A percentile compares a stretch with the other conserved stretches of the same genome.
Conservation (phyloP, 352 stramenopile species). For the Globisporangium abappressorium region DNA sequence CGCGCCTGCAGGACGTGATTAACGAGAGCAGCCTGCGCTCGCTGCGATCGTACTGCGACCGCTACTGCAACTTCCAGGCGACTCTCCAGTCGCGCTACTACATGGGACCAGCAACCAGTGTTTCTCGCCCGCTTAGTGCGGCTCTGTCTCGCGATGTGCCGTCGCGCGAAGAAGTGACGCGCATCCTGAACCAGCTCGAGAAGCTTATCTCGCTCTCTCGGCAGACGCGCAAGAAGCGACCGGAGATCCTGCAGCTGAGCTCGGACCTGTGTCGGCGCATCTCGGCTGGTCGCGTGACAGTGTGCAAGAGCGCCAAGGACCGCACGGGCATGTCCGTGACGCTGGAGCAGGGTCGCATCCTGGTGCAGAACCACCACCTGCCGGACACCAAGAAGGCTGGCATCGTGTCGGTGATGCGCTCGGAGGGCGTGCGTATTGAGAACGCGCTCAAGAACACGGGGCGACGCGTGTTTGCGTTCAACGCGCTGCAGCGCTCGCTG, state of each 20-base stretch:
- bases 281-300: constrained; percentile 88
- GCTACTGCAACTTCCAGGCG: constrained; percentile 70
- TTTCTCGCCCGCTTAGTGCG: background rate
- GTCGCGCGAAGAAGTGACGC: constrained; percentile 53
- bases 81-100: constrained; percentile 33
- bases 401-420: constrained; percentile 82
- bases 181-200: constrained; percentile 56
- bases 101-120: constrained; percentile 14
- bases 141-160: constrained; percentile 16
- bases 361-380: constrained; percentile 74
- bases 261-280: constrained; percentile 81
- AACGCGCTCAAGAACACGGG: constrained; percentile 86
- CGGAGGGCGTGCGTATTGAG: constrained; percentile 81
- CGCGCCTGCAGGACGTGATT: constrained; percentile 76
- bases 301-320: constrained; percentile 98
- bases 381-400: constrained; percentile 69
- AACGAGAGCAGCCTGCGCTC: constrained; percentile 73
- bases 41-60: constrained; percentile 68
- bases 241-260: constrained; percentile 82
- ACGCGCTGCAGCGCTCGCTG: constrained; percentile 76
- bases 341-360: constrained; percentile 90
- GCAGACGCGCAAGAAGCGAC: constrained; percentile 78
- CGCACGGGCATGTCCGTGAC: constrained; percentile 97
- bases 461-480: constrained; percentile 81
- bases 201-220: constrained; percentile 67